phyloP scores from a whole-genome alignment of 805 yeast species.

The Ogataea henricii region DNA sequence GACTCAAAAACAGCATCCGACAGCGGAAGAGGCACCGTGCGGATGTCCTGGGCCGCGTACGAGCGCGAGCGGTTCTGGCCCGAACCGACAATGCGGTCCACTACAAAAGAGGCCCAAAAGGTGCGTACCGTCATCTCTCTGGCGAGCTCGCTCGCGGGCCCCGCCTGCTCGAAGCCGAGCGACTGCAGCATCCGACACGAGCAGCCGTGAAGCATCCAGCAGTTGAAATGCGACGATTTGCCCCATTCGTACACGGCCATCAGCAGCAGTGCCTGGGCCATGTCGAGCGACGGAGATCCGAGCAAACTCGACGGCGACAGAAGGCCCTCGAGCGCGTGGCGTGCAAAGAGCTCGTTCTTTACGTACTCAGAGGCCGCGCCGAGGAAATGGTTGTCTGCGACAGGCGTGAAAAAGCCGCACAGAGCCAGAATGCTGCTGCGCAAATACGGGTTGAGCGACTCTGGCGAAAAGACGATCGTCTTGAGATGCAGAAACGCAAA shows the following conservation, averaged over 20 bases:
- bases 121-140: constrained; percentile 11
- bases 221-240: constrained; percentile 6
- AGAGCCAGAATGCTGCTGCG: constrained; percentile 9
- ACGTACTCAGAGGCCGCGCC: constrained; percentile 2
- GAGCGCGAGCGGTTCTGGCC: constrained; percentile 11
- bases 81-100: constrained; percentile 12
- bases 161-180: constrained; percentile 6
- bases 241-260: constrained; percentile 14
- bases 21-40: constrained; percentile 9
- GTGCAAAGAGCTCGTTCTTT: constrained; percentile 5
- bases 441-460: neutral
- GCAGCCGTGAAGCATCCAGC: constrained; percentile 16
- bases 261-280: constrained; percentile 9
- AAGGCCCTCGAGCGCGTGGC: constrained; percentile 1
- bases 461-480: constrained; percentile 9
- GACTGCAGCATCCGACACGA: constrained; percentile 12
- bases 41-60: constrained; percentile 3
- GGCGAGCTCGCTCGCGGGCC: neutral
- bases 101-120: constrained; percentile 14
- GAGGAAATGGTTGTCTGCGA: constrained; percentile 1
- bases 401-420: constrained; percentile 9
- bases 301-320: constrained; percentile 3
- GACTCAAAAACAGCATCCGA: constrained; percentile 9
- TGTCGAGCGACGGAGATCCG: constrained; percentile 4
- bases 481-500: constrained; percentile 7